phyloP scores from a whole-genome alignment of 805 yeast species.

The Hanseniaspora guilliermondii region DNA sequence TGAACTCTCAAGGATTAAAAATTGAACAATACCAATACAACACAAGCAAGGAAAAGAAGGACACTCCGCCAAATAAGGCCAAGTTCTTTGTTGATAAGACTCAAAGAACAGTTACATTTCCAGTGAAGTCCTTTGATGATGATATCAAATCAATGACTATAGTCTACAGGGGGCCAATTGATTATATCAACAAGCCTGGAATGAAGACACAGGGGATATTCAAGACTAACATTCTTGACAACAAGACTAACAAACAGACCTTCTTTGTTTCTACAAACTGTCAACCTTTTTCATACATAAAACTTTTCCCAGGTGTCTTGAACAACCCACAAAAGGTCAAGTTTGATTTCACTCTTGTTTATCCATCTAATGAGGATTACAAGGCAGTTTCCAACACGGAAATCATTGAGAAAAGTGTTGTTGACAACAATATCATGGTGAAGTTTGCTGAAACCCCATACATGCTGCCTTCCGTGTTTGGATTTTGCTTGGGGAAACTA shows the following conservation, averaged over 20 bases:
- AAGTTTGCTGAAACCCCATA: conserved; percentile 43
- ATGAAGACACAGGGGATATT: conserved; percentile 56
- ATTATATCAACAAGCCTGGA: conserved; percentile 37
- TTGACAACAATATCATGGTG: conserved; percentile 27
- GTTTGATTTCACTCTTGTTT: conserved; percentile 21
- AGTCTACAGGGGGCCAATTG: conserved; percentile 40
- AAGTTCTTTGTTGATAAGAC: conserved; percentile 20
- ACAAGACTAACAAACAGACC: conserved; percentile 39
- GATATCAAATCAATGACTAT: conserved; percentile 12
- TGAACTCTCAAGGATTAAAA: conserved; percentile 26
- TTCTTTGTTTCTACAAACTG: conserved; percentile 56
- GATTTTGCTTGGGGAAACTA: conserved; percentile 57
- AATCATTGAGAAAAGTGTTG: conserved; percentile 22
- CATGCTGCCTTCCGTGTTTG: conserved; percentile 52
- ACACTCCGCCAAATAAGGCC: conserved; percentile 16
- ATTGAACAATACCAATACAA: conserved; percentile 33
- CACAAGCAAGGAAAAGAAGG: conserved; percentile 23
- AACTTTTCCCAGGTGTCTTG: conserved; percentile 52
- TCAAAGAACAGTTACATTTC: conserved; percentile 15
- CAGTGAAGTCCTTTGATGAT: conserved; percentile 14
- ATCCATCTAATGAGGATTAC: conserved; percentile 32
- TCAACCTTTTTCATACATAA: conserved; percentile 54
- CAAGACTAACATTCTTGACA: conserved; percentile 50
- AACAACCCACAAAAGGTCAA: conserved; percentile 40
- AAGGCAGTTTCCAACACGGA: conserved; percentile 42